phyloP scores from a whole-genome alignment of 768 basidiomycete genomes.

The Macrocybe gigantea region DNA sequence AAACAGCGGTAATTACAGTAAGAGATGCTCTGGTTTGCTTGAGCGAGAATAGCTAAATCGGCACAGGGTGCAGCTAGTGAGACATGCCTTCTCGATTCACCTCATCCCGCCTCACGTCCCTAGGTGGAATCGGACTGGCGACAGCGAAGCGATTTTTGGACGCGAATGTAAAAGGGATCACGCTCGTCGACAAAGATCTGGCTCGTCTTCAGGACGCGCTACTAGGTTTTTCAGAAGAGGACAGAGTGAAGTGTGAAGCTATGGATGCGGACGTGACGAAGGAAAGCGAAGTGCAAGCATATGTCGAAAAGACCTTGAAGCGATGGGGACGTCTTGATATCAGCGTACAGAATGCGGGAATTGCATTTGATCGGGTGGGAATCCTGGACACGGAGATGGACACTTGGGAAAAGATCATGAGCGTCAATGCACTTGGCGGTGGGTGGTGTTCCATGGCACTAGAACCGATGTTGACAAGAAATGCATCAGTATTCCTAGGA shows the following conservation, averaged over 20 bases:
- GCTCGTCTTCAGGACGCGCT: slow-evolving; percentile 1
- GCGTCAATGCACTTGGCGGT: slow-evolving; percentile 9
- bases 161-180: not conserved
- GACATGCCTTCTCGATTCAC: no score
- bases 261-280: slow-evolving; percentile 1
- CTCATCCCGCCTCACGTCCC: no score
- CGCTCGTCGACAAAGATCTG: slow-evolving; percentile 3
- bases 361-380: not conserved
- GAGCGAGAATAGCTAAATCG: no score
- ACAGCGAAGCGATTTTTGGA: slow-evolving; percentile 1
- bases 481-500: slow-evolving; percentile 7
- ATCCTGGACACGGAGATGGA: slow-evolving; percentile 6
- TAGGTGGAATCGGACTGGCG: slow-evolving; percentile 5
- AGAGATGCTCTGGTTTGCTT: no score
- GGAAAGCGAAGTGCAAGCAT: slow-evolving; percentile 2
- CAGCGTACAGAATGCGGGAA: slow-evolving; percentile 7
- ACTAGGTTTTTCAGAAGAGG: not conserved
- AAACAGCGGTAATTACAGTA: no score
- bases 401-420: slow-evolving; percentile 6
- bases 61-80: no score
- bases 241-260: not conserved
- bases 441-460: not conserved
- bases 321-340: slow-evolving; percentile 9
- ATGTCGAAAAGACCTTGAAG: slow-evolving; percentile 1
- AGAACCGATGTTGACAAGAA: not conserved